Base-by-base conservation (phyloP, 495 filamentous ascomycete species). In the Neurospora terricola region DNA sequence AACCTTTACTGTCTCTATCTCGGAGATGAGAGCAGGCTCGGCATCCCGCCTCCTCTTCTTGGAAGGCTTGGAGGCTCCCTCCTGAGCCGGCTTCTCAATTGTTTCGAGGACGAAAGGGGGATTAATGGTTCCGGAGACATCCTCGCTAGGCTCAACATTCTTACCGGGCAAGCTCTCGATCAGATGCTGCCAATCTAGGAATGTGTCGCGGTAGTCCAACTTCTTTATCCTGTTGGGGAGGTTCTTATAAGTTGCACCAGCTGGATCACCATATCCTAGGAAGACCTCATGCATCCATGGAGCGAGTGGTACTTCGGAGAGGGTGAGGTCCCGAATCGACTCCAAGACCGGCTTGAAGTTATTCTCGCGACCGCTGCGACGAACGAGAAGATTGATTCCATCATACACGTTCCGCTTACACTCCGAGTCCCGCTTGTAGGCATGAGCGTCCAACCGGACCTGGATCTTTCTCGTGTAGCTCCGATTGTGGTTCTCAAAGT, bases 231-330 rank as follows among this genome's bases (percentile, higher is more conserved):
- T 87, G 80, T 94, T 97, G 3, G 93, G 82, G 12, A 99, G 85
- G 69, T 93, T 89, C 34, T 91, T 92, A 79, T 97, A 97, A 27
- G 91, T 91, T 21, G 96, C 96, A 69, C 91, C 89, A 30, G 93
- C 88, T 42, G 96, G 95, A 81, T 98, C 94, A 34, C 96, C 96
- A 83, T 95, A 97, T 8, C 96, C 96, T 18, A 99, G 87, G 83
- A 99, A 98, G 8, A 98, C 94, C 71, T 98, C 96, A 77, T 97
- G 93, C 38, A 99, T 84, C 96, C 96, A 99, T 14, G 91, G 87
- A 4, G 96, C 94, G 48, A 97, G 87, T 9, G 93, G 90, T 34
- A 96, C 89, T 73, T 97, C 92, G 3, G 94, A 93, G 37, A 97
- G 86, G 5, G 93, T 91, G 36, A 99, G 88, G 69, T 90, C 92